Evolutionary conservation across 2,329 filamentous ascomycete genomes (phyloP).

Genomic region (Leptographium wingfieldii): DNA sequence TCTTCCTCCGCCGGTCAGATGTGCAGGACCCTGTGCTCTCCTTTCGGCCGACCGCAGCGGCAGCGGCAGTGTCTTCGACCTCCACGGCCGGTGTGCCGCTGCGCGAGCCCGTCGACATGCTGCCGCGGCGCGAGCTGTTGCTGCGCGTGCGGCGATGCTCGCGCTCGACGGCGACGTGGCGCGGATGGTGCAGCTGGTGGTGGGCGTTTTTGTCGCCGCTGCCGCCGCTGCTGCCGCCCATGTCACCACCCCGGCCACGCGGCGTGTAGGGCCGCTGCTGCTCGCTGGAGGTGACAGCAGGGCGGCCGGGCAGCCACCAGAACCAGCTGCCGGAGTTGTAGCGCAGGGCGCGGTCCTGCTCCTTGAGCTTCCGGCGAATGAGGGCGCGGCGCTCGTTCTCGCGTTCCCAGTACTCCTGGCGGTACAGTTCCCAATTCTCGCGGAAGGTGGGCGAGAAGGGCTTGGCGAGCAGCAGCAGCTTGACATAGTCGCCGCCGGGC

Average conservation of each 20-base stretch:
- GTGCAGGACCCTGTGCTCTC: conserved; percentile 33
- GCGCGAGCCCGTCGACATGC: conserved; percentile 26
- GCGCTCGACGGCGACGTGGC: conserved; percentile 29
- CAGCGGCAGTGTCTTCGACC: not conserved
- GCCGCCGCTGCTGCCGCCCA: too few relatives aligned
- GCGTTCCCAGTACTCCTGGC: conserved; percentile 90
- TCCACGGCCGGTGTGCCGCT: conserved; percentile 20
- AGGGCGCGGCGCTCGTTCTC: conserved; percentile 81
- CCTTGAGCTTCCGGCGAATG: conserved; percentile 56
- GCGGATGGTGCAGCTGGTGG: conserved; percentile 28
- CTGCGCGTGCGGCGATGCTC: conserved; percentile 38
- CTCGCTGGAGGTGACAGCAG: conserved; percentile 13
- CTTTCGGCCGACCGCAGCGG: conserved; percentile 22
- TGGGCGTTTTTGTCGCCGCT: conserved; percentile 14
- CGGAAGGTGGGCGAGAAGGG: conserved; percentile 90
- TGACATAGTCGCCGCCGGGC: conserved; percentile 81
- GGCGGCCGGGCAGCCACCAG: conserved; percentile 72
- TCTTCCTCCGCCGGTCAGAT: conserved; percentile 40
- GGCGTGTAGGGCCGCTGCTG: conserved; percentile 6
- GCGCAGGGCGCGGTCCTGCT: conserved; percentile 54
- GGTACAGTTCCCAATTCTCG: conserved; percentile 93
- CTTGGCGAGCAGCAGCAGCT: conserved; percentile 81
- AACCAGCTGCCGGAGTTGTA: conserved; percentile 60
- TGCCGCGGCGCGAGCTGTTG: conserved; percentile 38
- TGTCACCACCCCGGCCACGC: not conserved